phyloP scores from a whole-genome alignment of 2,329 filamentous ascomycete genomes.

The Ceratocystis huliohia region DNA sequence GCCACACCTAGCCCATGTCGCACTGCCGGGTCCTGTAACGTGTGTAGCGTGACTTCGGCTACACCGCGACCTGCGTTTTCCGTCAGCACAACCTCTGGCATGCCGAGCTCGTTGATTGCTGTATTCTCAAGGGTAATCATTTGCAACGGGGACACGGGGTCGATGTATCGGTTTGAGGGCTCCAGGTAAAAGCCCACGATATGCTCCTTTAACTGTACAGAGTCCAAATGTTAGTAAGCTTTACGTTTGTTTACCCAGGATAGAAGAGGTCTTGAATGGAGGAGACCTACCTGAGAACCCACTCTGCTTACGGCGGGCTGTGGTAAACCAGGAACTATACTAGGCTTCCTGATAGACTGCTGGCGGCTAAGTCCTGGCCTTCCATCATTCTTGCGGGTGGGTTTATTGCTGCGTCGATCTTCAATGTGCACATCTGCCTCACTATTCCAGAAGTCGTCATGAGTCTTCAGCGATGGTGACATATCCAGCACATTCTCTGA shows the following conservation, averaged over 20 bases:
- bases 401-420: slow-evolving; percentile 17
- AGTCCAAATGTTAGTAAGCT: not conserved
- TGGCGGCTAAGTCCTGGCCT: slow-evolving; percentile 15
- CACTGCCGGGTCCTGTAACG: slow-evolving; percentile 50
- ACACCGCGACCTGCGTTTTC: slow-evolving; percentile 85
- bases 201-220: slow-evolving; percentile 23
- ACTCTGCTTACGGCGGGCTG: slow-evolving; percentile 34
- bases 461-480: slow-evolving; percentile 29
- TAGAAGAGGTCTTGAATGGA: not conserved
- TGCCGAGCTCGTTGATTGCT: slow-evolving; percentile 71
- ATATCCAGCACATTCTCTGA: slow-evolving; percentile 80
- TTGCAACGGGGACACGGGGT: slow-evolving; percentile 59
- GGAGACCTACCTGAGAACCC: slow-evolving; percentile 16
- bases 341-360: slow-evolving; percentile 36
- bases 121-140: slow-evolving; percentile 90
- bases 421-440: slow-evolving; percentile 43
- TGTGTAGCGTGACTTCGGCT: slow-evolving; percentile 64
- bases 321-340: slow-evolving; percentile 29
- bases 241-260: not conserved
- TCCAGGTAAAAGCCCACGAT: slow-evolving; percentile 40
- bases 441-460: slow-evolving; percentile 56
- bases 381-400: slow-evolving; percentile 14
- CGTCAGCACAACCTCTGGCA: slow-evolving; percentile 80
- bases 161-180: slow-evolving; percentile 44
- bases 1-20: slow-evolving; percentile 40